A percentile compares a stretch with the other conserved stretches of the same genome.
These are phyloP conservation scores for Acanthamoeba healyi DNA, from an alignment of 208 protist genomes.

Conservation along the genomic window DNA sequence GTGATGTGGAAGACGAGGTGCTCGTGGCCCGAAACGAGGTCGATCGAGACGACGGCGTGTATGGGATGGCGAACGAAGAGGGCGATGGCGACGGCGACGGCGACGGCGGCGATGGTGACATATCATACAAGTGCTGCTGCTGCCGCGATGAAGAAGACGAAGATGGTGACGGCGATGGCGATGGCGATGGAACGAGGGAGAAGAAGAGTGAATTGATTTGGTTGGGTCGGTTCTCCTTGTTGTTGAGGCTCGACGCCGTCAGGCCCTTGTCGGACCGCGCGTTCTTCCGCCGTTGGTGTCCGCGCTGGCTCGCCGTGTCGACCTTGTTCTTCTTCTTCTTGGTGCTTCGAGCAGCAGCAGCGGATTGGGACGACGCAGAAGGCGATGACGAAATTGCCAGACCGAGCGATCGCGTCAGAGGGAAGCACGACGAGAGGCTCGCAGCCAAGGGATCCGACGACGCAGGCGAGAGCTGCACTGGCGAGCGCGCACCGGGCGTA, in stretches of 20 bases:
- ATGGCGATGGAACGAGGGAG: not conserved
- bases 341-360: not conserved
- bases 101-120: not conserved
- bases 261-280: not conserved
- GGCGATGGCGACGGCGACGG: not conserved
- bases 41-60: not conserved
- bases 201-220: not conserved
- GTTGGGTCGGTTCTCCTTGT: constrained; percentile 37
- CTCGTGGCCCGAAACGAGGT: not conserved
- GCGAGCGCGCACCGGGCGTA: not conserved
- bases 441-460: not conserved
- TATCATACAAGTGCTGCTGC: not conserved
- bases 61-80: constrained; percentile 11
- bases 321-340: not conserved
- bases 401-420: not conserved
- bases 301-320: not conserved
- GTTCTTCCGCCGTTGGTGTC: not conserved
- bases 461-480: not conserved
- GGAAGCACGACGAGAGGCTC: constrained; percentile 38
- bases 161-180: not conserved
- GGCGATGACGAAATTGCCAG: not conserved
- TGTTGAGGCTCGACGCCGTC: too few species aligned
- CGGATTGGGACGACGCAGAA: too few species aligned
- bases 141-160: not conserved
- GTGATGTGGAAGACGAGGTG: not conserved